These are phyloP conservation scores for Triticum dicoccoides DNA, from an alignment of 176 grass and related monocot genomes.

Conservation along the genomic window DNA sequence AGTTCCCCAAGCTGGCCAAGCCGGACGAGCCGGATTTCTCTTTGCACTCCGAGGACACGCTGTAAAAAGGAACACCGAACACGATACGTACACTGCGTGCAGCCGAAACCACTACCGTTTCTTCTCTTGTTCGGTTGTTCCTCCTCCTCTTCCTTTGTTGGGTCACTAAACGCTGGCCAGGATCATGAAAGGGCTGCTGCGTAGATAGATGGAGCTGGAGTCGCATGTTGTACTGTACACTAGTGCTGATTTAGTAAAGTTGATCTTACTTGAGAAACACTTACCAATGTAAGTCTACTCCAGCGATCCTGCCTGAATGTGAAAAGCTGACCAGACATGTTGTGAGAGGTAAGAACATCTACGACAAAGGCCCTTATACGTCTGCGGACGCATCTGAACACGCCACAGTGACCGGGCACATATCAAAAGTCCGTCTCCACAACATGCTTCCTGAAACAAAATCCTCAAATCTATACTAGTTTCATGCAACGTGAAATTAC, in stretches of 20 bases:
- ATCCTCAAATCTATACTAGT: too few relatives aligned
- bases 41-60: slow-evolving; percentile 49
- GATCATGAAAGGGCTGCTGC: slow-evolving; percentile 6
- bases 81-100: not conserved
- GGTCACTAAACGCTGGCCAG: not conserved
- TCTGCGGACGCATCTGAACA: too few relatives aligned
- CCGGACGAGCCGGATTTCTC: slow-evolving; percentile 94
- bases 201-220: slow-evolving; percentile 11
- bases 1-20: slow-evolving; percentile 83
- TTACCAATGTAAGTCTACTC: not conserved
- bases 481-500: too few relatives aligned
- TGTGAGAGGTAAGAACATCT: not conserved
- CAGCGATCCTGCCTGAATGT: not conserved
- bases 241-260: slow-evolving; percentile 38
- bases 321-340: not conserved
- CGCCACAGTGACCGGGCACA: too few relatives aligned
- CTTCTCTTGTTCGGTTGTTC: not conserved
- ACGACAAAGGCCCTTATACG: too few relatives aligned
- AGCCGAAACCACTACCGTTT: not conserved
- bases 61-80: slow-evolving; percentile 6
- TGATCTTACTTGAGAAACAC: slow-evolving; percentile 12
- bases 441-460: too few relatives aligned
- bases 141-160: not conserved
- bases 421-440: too few relatives aligned
- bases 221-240: slow-evolving; percentile 30